phyloP scores from a whole-genome alignment of 345 rosid species.

The Mercurialis annua region DNA sequence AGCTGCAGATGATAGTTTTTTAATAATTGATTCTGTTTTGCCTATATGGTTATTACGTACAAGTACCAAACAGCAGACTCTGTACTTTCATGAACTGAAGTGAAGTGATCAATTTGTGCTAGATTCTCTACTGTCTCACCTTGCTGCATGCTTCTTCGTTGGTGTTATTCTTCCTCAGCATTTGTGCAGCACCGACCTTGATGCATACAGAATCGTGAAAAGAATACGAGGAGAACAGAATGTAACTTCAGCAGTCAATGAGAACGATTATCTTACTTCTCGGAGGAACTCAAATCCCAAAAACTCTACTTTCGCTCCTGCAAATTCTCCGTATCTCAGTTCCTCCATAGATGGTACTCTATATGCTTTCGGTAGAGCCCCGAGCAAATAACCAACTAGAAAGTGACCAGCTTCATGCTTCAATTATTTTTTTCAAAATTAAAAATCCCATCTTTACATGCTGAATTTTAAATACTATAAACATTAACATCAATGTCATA shows the following conservation, averaged over 20 bases:
- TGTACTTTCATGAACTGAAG: no score
- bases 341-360: slow-evolving; percentile 35
- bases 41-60: no score
- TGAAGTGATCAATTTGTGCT: no score
- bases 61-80: no score
- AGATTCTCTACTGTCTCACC: no score
- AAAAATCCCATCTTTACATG: no score
- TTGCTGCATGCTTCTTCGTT: not conserved
- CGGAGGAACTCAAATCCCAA: slow-evolving; percentile 56
- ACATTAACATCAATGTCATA: not conserved
- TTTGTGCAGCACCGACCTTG: slow-evolving; percentile 18
- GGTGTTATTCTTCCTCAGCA: not conserved
- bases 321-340: slow-evolving; percentile 12
- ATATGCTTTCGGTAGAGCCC: slow-evolving; percentile 57
- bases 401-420: slow-evolving; percentile 74
- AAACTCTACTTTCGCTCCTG: slow-evolving; percentile 44
- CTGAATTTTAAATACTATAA: not conserved
- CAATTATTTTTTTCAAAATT: no score
- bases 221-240: not conserved
- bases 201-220: slow-evolving; percentile 3
- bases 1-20: no score
- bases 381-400: slow-evolving; percentile 55
- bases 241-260: not conserved
- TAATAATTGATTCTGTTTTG: no score
- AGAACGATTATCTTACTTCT: slow-evolving; percentile 30